Evolutionary conservation across 345 rosid species (phyloP), one percentile per base, ranked within the genome.

Genomic region (Eucalyptus guilfoylei): DNA sequence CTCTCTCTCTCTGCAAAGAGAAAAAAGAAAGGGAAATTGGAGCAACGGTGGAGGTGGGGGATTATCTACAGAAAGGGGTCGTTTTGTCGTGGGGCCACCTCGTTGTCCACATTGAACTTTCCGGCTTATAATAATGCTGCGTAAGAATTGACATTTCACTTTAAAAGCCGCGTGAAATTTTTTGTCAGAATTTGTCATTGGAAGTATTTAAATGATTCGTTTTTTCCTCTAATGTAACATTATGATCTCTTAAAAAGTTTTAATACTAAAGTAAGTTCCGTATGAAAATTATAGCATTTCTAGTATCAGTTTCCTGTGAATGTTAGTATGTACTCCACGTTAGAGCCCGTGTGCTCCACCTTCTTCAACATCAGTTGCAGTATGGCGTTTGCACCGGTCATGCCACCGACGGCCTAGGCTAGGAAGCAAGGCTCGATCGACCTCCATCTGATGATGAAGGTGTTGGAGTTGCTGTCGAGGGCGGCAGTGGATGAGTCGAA

Each of bases 401-500:
- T 21, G 58, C 58, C 26, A 0, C 24, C 5, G 26, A 52, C 5
- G 0, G 0, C 26, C 26, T 9, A 21, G 58, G 11, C 58, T 52
- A 52, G 58, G 58, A 52, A 52, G 58, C 58, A 52, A 52, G 58
- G 58, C 58, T 52, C 58, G 1, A 21, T 1, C 0, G 58, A 52
- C 58, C 58, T 52, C 26, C 58, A 21, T 21, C 11, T 52, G 26
- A 52, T 52, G 58, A 52, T 52, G 58, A 52, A 52, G 58, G 26
- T 52, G 58, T 21, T 52, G 58, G 26, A 52, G 58, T 21, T 52
- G 58, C 58, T 8, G 0, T 52, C 5, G 26, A 52, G 58, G 58
- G 0, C 5, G 11, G 58, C 11, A 52, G 58, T 0, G 0, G 5
- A 52, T 52, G 58, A 52, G 26, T 52, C 0, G 11, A 52, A 52